Evolutionary conservation across 768 basidiomycete species (phyloP), one percentile per base, ranked within the genome.

Genomic region (Suillus subalutaceus): DNA sequence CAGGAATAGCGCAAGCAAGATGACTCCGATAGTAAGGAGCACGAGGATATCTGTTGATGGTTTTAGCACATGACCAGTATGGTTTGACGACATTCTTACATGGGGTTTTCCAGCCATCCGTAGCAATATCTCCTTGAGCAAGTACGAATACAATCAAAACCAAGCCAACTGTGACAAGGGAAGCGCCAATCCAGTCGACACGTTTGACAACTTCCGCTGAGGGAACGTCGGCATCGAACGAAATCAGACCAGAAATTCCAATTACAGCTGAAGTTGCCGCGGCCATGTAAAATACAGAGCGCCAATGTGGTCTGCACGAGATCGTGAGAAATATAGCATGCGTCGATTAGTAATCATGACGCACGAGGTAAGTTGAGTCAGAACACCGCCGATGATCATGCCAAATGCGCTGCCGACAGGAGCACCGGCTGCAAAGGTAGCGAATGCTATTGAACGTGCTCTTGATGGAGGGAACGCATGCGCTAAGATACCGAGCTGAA

Each of bases 361-460:
- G 63, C 65, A 83, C 81, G 60, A 35, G 58, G 78, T 77, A 9
- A 82, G 79, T 70, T 93, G 84, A 0, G 89, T 91, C 23, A 93
- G 76, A 1, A 89, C 78, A n/a, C 92, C 93, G 20, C 94, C 93
- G 0, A 93, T 66, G 0, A 88, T 77, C 38, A 82, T 82, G 2
- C 95, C 94, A 16, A 94, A 77, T 0, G 86, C 90, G 0, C 84
- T 90, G 0, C 95, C 95, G 6, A 96, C 72, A 0, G 95, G 94
- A 0, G 91, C 92, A 35, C 96, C 96, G 0, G 93, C 92, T 1
- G 90, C 84, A 68, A 95, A 96, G 0, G 90, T 88, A 0, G 95
- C 86, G 68, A 96, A 97, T 0, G 93, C 95, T 0, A 87, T 76
- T 1, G 91, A 87, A 12, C 95, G 86, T 0, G 88, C 83, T 15